Evolutionary conservation across 1,139 yeast genomes (phyloP), one percentile per base, ranked within the genome.

Genomic region (Kodamaea alishanica): DNA sequence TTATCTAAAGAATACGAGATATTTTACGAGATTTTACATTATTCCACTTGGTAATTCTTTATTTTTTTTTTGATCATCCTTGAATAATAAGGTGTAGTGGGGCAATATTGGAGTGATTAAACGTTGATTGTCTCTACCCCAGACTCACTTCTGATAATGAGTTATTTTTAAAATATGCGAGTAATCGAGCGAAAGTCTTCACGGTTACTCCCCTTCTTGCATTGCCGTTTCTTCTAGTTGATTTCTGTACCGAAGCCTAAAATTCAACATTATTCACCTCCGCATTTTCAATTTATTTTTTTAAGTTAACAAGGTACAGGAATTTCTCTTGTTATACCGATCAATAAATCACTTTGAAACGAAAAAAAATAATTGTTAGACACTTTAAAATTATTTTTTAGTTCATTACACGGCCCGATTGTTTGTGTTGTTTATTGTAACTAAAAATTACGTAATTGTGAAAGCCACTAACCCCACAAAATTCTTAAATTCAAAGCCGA

Each of bases 91-190:
- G 26, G 24, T 24, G 20, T 25, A 12, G 29, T 27, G 25, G 34
- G 34, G 29, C 26, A 22, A 33, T 10, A 22, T n/a, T 24, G n/a
- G 34, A 24, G 29, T 28, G 24, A 10, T 30, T 28, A 24, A 12
- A 8, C 22, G 6, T 26, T 23, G 2, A 8, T 6, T 6, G 6
- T 28, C 6, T 6, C 25, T 34, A 34, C 32, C 32, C 32, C 32
- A 34, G 26, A 28, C 29, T 28, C 28, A 15, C 6, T 34, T 10
- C 20, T 23, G 27, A 6, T 12, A 11, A n/a, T 15, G 5, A 15
- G 15, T 11, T 12, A n/a, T n/a, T 35, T 23, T 26, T 26, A 25
- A 28, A 26, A 15, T 27, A 26, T 10, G n/a, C 26, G 25, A 23
- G 25, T 25, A 28, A 5, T 10, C 8, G 15, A 22, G 8, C 8